These are phyloP conservation scores for Yarrowia sp. DNA, from an alignment of 805 yeast species.

Conservation along the genomic window DNA sequence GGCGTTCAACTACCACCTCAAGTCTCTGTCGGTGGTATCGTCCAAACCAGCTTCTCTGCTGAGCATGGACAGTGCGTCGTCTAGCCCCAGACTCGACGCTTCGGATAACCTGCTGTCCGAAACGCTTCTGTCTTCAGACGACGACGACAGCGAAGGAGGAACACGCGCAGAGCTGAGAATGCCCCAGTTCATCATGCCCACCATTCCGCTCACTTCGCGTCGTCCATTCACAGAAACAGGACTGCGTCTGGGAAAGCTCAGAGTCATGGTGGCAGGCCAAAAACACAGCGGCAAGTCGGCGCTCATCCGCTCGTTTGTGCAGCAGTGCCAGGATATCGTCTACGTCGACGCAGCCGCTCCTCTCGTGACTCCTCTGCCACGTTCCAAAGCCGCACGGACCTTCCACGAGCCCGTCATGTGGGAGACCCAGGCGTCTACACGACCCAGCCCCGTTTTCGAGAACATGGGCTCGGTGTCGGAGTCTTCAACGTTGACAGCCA, in stretches of 20 bases:
- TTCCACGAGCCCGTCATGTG: conserved; percentile 19
- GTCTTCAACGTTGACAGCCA: neutral
- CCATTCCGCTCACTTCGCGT: conserved; percentile 29
- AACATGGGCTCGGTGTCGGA: neutral
- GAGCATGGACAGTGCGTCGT: neutral
- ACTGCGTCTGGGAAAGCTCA: conserved; percentile 32
- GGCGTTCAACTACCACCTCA: neutral
- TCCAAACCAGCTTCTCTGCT: conserved; percentile 1
- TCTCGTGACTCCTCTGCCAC: neutral
- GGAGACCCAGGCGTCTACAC: conserved; percentile 32
- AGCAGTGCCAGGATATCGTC: conserved; percentile 44
- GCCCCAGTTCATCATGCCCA: conserved; percentile 32
- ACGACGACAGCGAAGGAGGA: conserved; percentile 26
- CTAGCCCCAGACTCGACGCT: conserved; percentile 1
- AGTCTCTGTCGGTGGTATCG: neutral
- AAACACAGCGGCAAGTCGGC: conserved; percentile 85
- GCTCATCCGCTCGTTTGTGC: conserved; percentile 76
- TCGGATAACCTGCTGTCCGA: neutral
- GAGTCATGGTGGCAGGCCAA: conserved; percentile 73
- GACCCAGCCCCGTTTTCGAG: conserved; percentile 31
- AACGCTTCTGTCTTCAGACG: conserved; percentile 3
- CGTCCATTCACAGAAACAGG: conserved; percentile 33
- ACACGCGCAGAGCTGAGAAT: neutral
- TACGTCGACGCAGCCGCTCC: conserved; percentile 29
- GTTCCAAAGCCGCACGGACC: neutral